Base-by-base conservation (phyloP, 1,139 yeast genomes). In the Wickerhamomyces sp. region DNA sequence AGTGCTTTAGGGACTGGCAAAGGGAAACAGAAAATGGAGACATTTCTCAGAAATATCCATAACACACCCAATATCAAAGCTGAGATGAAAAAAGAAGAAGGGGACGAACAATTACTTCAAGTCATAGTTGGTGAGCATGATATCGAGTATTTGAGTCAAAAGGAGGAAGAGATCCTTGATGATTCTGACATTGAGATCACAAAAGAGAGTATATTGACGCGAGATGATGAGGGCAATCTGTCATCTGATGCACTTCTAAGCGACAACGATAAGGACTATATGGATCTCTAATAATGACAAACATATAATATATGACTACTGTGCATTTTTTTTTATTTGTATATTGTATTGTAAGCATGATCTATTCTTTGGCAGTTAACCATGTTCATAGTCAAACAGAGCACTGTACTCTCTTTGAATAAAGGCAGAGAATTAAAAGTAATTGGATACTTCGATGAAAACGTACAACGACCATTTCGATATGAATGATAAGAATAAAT, bases 191-290 rank as follows among this genome's bases (percentile, higher is more conserved):
- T 27, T 2, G 34, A 33, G 16, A 35, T 36, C 4, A 33, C 24
- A 4, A 14, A 26, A 5, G 39, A 27, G 3, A 24, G 18, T 20
- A 26, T 28, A 10, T 18, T 5, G 41, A n/a, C 17, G 30, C 13
- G 28, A 39, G 21, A 3, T 19, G 21, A 3, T 19, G 18, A 14
- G 12, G 17, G 17, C 12, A 5, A 22, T 13, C 17, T 30, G 3
- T 24, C 32, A 7, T 25, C 14, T 17, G 16, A 37, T 5, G 32
- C 43, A 5, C 32, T 48, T 2, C 17, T 42, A 8, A 45, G 49
- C 31, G 56, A 51, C 15, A 53, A 51, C 27, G 56, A 51, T 29
- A 43, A 47, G 15, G 51, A 45, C 15, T 51, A 49, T 28, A 46
- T 41, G 25, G 41, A 42, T 27, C 39, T 51, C 34, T 43, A 29